phyloP scores from a whole-genome alignment of 768 basidiomycete species.

The Termitomyces sp. region DNA sequence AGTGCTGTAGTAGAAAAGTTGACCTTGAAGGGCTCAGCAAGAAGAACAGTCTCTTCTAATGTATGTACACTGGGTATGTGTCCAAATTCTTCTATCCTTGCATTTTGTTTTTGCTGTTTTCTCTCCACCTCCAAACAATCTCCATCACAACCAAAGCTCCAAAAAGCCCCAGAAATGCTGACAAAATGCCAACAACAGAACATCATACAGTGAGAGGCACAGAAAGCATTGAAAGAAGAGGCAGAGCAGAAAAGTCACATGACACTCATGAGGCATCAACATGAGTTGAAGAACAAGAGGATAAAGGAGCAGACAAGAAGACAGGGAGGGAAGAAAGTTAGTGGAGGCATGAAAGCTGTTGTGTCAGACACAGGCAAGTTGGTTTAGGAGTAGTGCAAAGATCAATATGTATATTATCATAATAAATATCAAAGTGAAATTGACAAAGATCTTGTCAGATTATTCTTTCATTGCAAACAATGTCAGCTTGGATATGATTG shows the following conservation, averaged over 20 bases:
- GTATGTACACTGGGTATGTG: no score
- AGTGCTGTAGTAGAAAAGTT: no score
- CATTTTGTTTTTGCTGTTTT: no score
- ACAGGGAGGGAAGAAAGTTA: constrained; percentile 25
- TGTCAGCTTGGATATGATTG: no score
- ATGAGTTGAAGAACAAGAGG: constrained; percentile 48
- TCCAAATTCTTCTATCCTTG: no score
- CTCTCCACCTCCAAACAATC: constrained; percentile 3
- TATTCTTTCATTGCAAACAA: no score
- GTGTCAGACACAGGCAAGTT: constrained; percentile 53
- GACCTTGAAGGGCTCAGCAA: no score
- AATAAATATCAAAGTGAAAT: no score
- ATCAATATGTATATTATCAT: no score
- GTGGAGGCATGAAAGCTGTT: constrained; percentile 57
- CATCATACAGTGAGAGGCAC: constrained; percentile 49
- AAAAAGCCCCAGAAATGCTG: constrained; percentile 35
- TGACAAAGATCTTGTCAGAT: no score
- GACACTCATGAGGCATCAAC: constrained; percentile 50
- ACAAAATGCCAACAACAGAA: constrained; percentile 73
- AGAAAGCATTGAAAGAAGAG: constrained; percentile 45
- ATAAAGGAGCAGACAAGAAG: constrained; percentile 39
- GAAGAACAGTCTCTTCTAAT: no score
- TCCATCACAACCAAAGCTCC: constrained; percentile 4
- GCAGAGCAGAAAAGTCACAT: constrained; percentile 45
- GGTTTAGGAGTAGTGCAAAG: constrained; percentile 26